phyloP scores from a whole-genome alignment of 345 rosid species.

The Rubroshorea leprosula region DNA sequence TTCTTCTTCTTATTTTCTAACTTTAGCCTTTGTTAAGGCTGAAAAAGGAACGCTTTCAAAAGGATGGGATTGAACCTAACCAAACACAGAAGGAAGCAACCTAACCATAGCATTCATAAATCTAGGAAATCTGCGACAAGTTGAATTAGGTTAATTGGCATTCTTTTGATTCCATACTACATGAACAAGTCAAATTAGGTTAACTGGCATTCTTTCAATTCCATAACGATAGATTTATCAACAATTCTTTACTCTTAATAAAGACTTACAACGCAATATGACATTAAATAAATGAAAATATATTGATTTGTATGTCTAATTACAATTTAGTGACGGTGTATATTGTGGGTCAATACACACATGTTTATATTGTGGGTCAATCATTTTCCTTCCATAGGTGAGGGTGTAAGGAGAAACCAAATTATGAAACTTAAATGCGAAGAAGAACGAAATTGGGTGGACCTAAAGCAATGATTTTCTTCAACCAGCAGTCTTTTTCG shows the following conservation, averaged over 20 bases:
- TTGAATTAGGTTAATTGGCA: neutral
- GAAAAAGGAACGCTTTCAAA: constrained; percentile 3
- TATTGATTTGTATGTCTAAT: too few species aligned
- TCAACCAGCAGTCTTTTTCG: too few species aligned
- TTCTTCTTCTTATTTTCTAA: constrained; percentile 15
- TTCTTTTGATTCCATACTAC: neutral
- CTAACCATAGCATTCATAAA: neutral
- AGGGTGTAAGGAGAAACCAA: neutral
- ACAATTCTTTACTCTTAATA: too few species aligned
- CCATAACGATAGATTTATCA: neutral
- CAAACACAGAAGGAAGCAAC: neutral
- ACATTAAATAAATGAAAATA: too few species aligned
- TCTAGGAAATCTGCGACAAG: neutral
- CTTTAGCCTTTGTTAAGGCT: constrained; percentile 33
- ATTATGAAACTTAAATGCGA: neutral
- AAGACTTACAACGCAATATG: too few species aligned
- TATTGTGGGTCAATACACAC: too few species aligned
- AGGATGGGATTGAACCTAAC: neutral
- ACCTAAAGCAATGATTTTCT: too few species aligned
- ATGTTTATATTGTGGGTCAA: too few species aligned
- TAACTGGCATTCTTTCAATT: neutral
- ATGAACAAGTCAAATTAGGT: neutral
- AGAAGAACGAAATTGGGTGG: too few species aligned
- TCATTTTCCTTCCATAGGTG: too few species aligned
- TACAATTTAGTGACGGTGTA: too few species aligned